phyloP scores from a whole-genome alignment of 2,329 filamentous ascomycete genomes.

The Madurella mycetomatis region DNA sequence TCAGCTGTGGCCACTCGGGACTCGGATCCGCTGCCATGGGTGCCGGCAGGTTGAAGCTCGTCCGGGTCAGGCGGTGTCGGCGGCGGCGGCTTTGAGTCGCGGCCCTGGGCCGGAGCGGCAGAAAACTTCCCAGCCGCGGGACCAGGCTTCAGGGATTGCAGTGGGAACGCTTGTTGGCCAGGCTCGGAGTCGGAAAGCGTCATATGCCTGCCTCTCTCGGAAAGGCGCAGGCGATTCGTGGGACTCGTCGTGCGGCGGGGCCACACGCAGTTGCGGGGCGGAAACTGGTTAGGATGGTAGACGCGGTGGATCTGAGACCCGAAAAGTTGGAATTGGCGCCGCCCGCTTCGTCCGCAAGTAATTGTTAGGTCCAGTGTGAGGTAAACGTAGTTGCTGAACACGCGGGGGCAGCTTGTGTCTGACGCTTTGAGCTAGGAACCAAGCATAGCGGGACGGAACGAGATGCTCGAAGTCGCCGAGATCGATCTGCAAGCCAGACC shows the following conservation, averaged over 20 bases:
- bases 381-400: too few species aligned
- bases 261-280: neutral
- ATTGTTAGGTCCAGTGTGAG: too few species aligned
- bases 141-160: conserved; percentile 20
- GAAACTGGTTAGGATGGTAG: neutral
- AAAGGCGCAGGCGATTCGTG: conserved; percentile 1
- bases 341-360: too few species aligned
- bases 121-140: conserved; percentile 12
- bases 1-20: conserved; percentile 17
- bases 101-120: conserved; percentile 4
- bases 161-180: conserved; percentile 17
- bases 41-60: conserved; percentile 8
- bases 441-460: too few species aligned
- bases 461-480: too few species aligned
- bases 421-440: too few species aligned
- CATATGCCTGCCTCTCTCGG: conserved; percentile 17
- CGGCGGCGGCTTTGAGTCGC: conserved; percentile 4
- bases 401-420: too few species aligned
- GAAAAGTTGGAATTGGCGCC: too few species aligned
- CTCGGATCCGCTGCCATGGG: conserved; percentile 26
- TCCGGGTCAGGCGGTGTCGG: conserved; percentile 11
- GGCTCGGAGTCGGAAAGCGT: conserved; percentile 11
- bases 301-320: too few species aligned
- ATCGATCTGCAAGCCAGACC: too few species aligned
- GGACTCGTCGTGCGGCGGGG: neutral